phyloP scores from a whole-genome alignment of 2,329 filamentous ascomycete species.

The Alternaria infectoria region DNA sequence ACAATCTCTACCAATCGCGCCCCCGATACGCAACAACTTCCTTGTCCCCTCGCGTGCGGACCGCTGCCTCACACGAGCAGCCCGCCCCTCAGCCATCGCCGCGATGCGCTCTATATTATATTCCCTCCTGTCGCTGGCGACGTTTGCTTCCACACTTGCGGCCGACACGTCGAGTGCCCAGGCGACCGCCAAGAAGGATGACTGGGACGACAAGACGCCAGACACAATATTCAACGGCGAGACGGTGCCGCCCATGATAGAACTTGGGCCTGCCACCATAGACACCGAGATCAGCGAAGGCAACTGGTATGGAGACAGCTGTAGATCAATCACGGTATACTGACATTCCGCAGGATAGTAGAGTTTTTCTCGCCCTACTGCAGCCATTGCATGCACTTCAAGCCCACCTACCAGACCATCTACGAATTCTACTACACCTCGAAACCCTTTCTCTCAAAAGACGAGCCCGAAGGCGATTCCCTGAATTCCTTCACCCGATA shows the following conservation, averaged over 20 bases:
- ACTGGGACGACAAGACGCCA: conserved; percentile 36
- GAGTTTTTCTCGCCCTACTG: conserved; percentile 61
- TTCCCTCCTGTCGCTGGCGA: conserved; percentile 48
- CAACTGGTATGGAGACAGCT: conserved; percentile 63
- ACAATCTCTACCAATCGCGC: background rate
- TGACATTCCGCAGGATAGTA: conserved; percentile 46
- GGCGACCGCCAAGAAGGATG: conserved; percentile 28
- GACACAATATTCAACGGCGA: conserved; percentile 70
- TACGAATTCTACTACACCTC: conserved; percentile 97
- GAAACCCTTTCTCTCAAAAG: conserved; percentile 64
- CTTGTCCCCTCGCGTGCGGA: background rate
- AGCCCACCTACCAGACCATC: conserved; percentile 85
- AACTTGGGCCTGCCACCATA: conserved; percentile 65
- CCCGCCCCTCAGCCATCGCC: conserved; percentile 16
- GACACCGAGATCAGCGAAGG: conserved; percentile 67
- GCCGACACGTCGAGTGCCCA: conserved; percentile 17
- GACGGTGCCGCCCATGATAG: conserved; percentile 68
- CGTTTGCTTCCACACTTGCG: conserved; percentile 37
- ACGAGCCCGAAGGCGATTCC: conserved; percentile 56
- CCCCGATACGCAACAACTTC: background rate
- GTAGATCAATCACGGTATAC: background rate
- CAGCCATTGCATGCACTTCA: conserved; percentile 78
- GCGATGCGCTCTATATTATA: conserved; percentile 46
- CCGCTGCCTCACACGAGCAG: conserved; percentile 14
- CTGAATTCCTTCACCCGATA: conserved; percentile 76